Conservation (phyloP, 306 rosid species). For the Ammopiptanthus mongolicus region DNA sequence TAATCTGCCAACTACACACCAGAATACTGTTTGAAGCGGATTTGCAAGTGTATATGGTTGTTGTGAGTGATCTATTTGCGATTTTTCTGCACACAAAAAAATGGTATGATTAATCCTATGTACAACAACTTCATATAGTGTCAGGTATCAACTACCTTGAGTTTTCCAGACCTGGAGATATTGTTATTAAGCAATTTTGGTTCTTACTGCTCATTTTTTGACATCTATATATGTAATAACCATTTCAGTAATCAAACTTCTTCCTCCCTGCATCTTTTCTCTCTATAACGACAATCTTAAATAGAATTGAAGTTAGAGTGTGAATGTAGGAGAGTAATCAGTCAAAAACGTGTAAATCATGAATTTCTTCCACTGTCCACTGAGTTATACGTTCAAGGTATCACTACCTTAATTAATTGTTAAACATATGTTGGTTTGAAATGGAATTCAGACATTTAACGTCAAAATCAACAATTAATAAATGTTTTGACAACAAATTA, state of each 20-base stretch:
- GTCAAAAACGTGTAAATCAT: background rate
- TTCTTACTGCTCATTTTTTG: background rate
- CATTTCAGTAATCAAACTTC: background rate
- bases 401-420: background rate
- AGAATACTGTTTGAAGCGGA: slow-evolving; percentile 31
- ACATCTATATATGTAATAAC: background rate
- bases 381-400: background rate
- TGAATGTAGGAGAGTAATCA: background rate
- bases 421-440: background rate
- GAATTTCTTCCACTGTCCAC: background rate
- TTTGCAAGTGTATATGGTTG: slow-evolving; percentile 35
- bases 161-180: slow-evolving; percentile 12
- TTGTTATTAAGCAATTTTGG: slow-evolving; percentile 22
- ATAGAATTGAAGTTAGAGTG: background rate
- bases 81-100: slow-evolving; percentile 24
- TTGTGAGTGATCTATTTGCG: slow-evolving; percentile 28
- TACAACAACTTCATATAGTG: slow-evolving; percentile 22
- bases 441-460: background rate
- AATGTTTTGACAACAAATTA: too few relatives aligned
- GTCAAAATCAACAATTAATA: background rate
- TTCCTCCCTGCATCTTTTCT: background rate
- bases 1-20: slow-evolving; percentile 11
- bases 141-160: slow-evolving; percentile 20
- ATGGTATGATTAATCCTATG: slow-evolving; percentile 13
- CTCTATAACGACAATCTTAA: background rate